Percentiles rank a stretch among this genome's conserved stretches.
Conservation (phyloP, 176 grass and related monocot species). For the Ensete glaucum region DNA sequence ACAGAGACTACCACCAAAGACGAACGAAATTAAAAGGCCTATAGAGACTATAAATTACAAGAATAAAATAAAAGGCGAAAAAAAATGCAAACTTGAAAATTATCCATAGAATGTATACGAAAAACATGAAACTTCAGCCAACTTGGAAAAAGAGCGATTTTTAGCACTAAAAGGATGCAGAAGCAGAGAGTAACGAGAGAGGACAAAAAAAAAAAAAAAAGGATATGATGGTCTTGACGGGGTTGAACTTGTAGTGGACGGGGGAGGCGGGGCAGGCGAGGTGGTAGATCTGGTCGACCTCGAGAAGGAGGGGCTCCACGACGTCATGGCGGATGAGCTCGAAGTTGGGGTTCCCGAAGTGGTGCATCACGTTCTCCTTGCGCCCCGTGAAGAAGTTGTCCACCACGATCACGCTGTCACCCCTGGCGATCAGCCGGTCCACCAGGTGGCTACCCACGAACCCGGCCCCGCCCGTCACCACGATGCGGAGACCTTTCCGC, state of each 20-base stretch:
- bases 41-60: neutral
- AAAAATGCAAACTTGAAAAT: too few relatives aligned
- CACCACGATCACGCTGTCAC: slow-evolving; percentile 87
- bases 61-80: neutral
- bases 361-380: slow-evolving; percentile 90
- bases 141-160: neutral
- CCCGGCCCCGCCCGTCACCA: slow-evolving; percentile 82
- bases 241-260: slow-evolving; percentile 98
- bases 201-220: too few relatives aligned
- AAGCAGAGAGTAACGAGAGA: neutral
- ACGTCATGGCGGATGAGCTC: slow-evolving; percentile 99
- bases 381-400: slow-evolving; percentile 94
- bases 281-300: slow-evolving; percentile 98
- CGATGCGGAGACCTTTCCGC: slow-evolving; percentile 61
- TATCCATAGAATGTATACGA: too few relatives aligned
- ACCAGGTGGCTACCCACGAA: slow-evolving; percentile 93
- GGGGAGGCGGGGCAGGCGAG: slow-evolving; percentile 89
- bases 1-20: neutral
- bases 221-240: slow-evolving; percentile 99
- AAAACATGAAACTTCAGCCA: neutral
- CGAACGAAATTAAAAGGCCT: neutral
- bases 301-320: slow-evolving; percentile 87
- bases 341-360: slow-evolving; percentile 71
- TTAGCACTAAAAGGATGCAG: slow-evolving; percentile 12
- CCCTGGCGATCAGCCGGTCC: slow-evolving; percentile 63